Evolutionary conservation across 768 basidiomycete genomes (phyloP), one percentile per base, ranked within the genome.

Genomic region (Hygrophoropsis aurantiaca): DNA sequence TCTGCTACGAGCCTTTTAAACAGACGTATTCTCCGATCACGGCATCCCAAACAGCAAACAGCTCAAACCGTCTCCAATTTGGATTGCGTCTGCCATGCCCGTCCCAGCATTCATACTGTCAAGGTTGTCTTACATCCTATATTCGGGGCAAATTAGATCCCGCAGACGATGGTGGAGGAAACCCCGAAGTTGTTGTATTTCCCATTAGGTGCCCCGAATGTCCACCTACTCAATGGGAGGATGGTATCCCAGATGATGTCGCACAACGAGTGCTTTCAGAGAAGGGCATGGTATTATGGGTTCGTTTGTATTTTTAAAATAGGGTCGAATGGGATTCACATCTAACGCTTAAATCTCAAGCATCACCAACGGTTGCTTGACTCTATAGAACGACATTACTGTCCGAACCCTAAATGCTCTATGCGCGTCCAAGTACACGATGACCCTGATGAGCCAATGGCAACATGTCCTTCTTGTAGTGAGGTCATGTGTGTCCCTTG

Each of bases 171-270:
- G 63, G 65, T 2, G 48, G 36, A 19, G 64, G 58, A 9, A 63
- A 54, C 40, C 55, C 58, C 3, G 58, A 57, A 34, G 52, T 58
- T 5, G 49, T 61, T 11, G 67, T 68, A 2, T 72, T 72, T 38
- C 71, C 71, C 0, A 67, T 72, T 40, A 55, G 60, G 18, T 72
- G 71, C 46, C 71, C 71, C 4, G 71, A 68, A 46, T 72, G 71
- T 40, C 56, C 62, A 3, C 33, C 61, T 5, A 44, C 46, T n/a
- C 58, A 55, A 9, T 70, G 66, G 61, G 54, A 59, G 10, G 60
- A 59, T 20, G 71, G 71, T 0, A 70, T 72, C 19, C 47, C 64
- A 18, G 68, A 72, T 46, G 63, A 59, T 19, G 46, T 70, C n/a
- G 69, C 71, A 4, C 48, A 50, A 15, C 51, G 61, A 11, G 54